Evolutionary conservation across 495 filamentous ascomycete species (phyloP), one percentile per base, ranked within the genome.

Genomic region (Penicillium mononematosum): DNA sequence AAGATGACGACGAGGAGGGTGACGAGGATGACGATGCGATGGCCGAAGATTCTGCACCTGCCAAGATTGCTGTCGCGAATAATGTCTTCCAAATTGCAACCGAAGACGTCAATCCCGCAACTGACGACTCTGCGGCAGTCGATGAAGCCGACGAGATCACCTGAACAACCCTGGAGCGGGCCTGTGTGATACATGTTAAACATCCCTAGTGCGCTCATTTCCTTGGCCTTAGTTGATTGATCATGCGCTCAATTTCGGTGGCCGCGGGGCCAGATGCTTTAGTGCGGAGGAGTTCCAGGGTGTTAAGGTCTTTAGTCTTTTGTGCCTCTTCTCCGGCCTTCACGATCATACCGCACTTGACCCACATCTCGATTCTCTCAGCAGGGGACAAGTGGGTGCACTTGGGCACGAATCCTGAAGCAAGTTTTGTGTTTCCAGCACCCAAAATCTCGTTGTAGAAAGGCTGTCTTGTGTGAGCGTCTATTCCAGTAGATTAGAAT

Each of bases 321-420:
- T 91, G 81, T 36, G 94, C 92, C 75, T 98, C 94, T 73, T 97
- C 92, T 16, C 87, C 95, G 11, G 95, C 94, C 75, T 92, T 91
- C 22, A 88, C 83, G 27, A 92, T 79, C 84, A 95, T 84, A 24
- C 92, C 92, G 70, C 95, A 98, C 74, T 96, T 96, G 61, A 95
- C 83, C 83, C 90, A 98, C 94, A 97, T 96, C 65, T 90, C 86
- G 50, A 96, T 85, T 32, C 87, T 77, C 55, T 91, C 88, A 47
- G 83, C 79, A 10, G 81, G 75, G 20, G 80, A 76, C 42, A 87
- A 61, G 41, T 73, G 73, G 45, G 83, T 84, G 74, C 92, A 96
- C 73, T 98, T 98, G 10, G 91, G 88, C 46, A 98, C 84, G 68
- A 96, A 98, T 5, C 81, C 59, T 2, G 87, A 82, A 7, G 95